Conservation (phyloP, 2,329 filamentous ascomycete genomes). For the Phialemonium atrogriseum region DNA sequence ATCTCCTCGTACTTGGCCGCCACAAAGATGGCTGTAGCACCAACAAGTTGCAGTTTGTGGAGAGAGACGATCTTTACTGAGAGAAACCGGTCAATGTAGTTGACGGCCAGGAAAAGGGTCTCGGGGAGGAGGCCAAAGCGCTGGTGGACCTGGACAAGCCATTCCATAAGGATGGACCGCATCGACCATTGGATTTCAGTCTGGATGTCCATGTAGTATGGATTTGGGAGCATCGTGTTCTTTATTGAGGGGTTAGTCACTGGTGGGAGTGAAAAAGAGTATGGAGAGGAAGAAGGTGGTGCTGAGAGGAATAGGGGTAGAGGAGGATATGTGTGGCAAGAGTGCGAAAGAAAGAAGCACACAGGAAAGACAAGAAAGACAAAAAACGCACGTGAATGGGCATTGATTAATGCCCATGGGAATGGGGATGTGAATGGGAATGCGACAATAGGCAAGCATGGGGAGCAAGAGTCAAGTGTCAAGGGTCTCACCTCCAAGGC, state of each 20-base stretch:
- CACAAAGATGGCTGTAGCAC: conserved; percentile 90
- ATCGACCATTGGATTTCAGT: conserved; percentile 99
- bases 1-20: conserved; percentile 99
- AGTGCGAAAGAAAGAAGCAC: too few relatives aligned
- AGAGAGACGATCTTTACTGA: conserved; percentile 92
- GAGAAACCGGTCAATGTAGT: conserved; percentile 95
- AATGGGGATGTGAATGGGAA: too few relatives aligned
- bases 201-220: conserved; percentile 95
- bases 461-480: conserved; percentile 7
- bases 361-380: too few relatives aligned
- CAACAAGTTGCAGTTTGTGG: conserved; percentile 90
- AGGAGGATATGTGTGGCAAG: too few relatives aligned
- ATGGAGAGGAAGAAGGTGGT: conserved; percentile 6
- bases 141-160: conserved; percentile 92
- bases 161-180: conserved; percentile 95
- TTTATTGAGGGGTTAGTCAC: too few relatives aligned
- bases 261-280: too few relatives aligned
- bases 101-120: conserved; percentile 89
- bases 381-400: too few relatives aligned
- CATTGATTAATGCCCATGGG: too few relatives aligned
- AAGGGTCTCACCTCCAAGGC: conserved; percentile 68
- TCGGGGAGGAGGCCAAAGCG: conserved; percentile 88
- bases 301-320: conserved; percentile 5
- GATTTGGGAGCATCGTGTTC: conserved; percentile 83
- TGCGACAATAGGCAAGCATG: neutral